Conservation (phyloP, 768 basidiomycete species). For the Leucocoprinus birnbaumii region DNA sequence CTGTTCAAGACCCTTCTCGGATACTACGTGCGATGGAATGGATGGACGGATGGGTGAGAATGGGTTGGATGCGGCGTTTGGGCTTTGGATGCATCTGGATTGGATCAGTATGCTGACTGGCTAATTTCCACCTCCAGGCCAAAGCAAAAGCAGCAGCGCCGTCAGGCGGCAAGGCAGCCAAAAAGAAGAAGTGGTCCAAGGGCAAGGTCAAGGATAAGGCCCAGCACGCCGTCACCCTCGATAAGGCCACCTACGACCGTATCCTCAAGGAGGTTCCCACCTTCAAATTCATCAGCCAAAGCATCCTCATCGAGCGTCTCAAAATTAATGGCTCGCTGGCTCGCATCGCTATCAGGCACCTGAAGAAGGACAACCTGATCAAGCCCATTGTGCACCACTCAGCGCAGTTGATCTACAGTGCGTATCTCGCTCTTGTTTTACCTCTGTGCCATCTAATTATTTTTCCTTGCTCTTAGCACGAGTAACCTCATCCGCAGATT, state of each 20-base stretch:
- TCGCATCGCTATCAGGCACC: conserved; percentile 83
- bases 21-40: conserved; percentile 1
- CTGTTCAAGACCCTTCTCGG: conserved; percentile 3
- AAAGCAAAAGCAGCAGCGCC: conserved; percentile 71
- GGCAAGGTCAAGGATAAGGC: conserved; percentile 99
- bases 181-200: conserved; percentile 99
- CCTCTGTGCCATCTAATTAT: neutral
- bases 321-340: conserved; percentile 96
- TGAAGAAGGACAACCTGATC: conserved; percentile 93
- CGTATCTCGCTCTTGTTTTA: conserved; percentile 28
- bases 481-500: conserved; percentile 45
- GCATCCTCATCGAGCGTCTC: conserved; percentile 97
- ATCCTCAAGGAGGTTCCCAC: conserved; percentile 98
- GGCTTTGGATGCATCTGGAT: conserved; percentile 31
- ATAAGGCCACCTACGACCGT: conserved; percentile 90
- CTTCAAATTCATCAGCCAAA: conserved; percentile 98
- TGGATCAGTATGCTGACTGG: conserved; percentile 18
- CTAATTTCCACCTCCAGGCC: conserved; percentile 38
- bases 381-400: conserved; percentile 97
- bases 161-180: conserved; percentile 84
- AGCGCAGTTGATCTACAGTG: conserved; percentile 93
- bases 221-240: conserved; percentile 91
- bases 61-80: conserved; percentile 35
- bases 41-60: conserved; percentile 2
- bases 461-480: conserved; percentile 33